Evolutionary conservation across 306 rosid genomes (phyloP).

Genomic region (Macrotyloma uniflorum): DNA sequence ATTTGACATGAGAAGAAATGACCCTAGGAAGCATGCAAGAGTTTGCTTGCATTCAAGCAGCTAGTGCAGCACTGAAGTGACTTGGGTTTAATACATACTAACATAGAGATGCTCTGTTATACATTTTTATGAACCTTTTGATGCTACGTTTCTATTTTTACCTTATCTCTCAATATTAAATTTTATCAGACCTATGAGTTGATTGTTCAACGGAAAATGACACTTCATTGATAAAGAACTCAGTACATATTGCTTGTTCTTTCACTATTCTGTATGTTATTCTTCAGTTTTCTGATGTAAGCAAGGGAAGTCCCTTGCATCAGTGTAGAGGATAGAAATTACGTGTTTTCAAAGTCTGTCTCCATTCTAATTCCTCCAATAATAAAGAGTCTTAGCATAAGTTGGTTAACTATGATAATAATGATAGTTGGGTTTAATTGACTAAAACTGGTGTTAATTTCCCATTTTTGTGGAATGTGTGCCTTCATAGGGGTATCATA

Average conservation of each 20-base stretch:
- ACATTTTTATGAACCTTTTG: constrained; percentile 5
- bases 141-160: background rate
- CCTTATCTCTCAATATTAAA: background rate
- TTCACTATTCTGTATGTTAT: background rate
- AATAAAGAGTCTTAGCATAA: too few relatives aligned
- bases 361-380: too few relatives aligned
- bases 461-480: too few relatives aligned
- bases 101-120: constrained; percentile 12
- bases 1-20: constrained; percentile 23
- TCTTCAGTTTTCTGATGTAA: background rate
- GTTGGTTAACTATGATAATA: too few relatives aligned
- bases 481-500: too few relatives aligned
- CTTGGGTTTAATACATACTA: constrained; percentile 29
- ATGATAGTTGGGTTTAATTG: too few relatives aligned
- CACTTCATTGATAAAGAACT: background rate
- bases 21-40: constrained; percentile 22
- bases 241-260: constrained; percentile 1
- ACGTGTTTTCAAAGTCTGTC: too few relatives aligned
- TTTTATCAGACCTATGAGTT: background rate
- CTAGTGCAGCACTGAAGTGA: constrained; percentile 15
- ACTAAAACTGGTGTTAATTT: too few relatives aligned
- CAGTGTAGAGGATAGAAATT: too few relatives aligned
- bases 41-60: constrained; percentile 26
- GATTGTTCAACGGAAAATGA: constrained; percentile 1
- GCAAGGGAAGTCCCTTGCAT: too few relatives aligned